Conservation (phyloP, 768 basidiomycete genomes). For the Suillus subaureus region DNA sequence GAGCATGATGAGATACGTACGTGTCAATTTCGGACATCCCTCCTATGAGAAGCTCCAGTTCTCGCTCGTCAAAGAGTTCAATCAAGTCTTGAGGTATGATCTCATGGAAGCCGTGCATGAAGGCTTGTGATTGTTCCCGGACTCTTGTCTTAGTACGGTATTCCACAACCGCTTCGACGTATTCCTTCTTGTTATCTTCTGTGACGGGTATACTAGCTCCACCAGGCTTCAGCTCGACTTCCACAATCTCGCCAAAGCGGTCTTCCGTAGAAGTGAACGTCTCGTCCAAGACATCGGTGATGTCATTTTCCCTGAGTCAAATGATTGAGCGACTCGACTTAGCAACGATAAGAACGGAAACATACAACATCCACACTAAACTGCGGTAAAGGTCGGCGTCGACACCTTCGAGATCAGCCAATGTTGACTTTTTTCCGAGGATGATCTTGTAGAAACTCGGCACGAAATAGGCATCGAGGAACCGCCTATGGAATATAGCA, state of each 20-base stretch:
- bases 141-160: slow-evolving; percentile 85
- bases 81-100: slow-evolving; percentile 83
- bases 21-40: slow-evolving; percentile 94
- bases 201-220: slow-evolving; percentile 67
- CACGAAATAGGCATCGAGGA: slow-evolving; percentile 81
- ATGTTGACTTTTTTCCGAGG: slow-evolving; percentile 55
- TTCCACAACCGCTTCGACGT: slow-evolving; percentile 75
- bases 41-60: slow-evolving; percentile 86
- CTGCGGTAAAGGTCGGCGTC: slow-evolving; percentile 72
- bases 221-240: slow-evolving; percentile 63
- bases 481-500: slow-evolving; percentile 76
- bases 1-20: slow-evolving; percentile 38
- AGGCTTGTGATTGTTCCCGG: slow-evolving; percentile 81
- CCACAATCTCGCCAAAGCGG: slow-evolving; percentile 72
- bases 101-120: slow-evolving; percentile 85
- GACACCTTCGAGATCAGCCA: slow-evolving; percentile 70
- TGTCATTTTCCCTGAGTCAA: slow-evolving; percentile 64
- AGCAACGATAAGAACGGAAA: slow-evolving; percentile 14
- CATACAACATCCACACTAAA: slow-evolving; percentile 75
- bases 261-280: slow-evolving; percentile 74
- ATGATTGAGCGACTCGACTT: slow-evolving; percentile 7
- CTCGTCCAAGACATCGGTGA: slow-evolving; percentile 74
- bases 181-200: slow-evolving; percentile 77
- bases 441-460: slow-evolving; percentile 83
- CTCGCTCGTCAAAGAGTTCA: slow-evolving; percentile 89